Conservation (phyloP, 108 stramenopile genomes). For the Seminavis robusta region DNA sequence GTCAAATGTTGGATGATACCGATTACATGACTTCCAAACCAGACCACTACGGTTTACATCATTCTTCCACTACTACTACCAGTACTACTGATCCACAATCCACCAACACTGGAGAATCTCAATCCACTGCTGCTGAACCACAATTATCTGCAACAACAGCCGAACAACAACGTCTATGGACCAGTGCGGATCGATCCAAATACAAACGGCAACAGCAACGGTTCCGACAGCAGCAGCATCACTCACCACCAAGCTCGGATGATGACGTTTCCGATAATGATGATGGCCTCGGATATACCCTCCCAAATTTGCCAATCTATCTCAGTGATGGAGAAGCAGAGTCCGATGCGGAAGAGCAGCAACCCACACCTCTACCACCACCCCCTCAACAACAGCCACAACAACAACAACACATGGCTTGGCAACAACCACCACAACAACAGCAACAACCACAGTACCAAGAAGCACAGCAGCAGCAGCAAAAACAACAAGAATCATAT, state of each 20-base stretch:
- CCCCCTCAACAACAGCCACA: constrained; percentile 6
- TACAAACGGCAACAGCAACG: constrained; percentile 49
- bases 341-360: constrained; percentile 16
- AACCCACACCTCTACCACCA: not conserved
- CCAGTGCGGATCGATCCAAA: constrained; percentile 78
- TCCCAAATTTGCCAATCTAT: constrained; percentile 84
- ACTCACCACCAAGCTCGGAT: constrained; percentile 5
- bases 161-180: constrained; percentile 60
- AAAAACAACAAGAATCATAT: constrained; percentile 9
- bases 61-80: too few relatives aligned
- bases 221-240: constrained; percentile 40
- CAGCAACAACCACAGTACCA: constrained; percentile 19
- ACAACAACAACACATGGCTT: constrained; percentile 17
- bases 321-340: constrained; percentile 71
- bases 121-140: not conserved
- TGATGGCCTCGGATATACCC: constrained; percentile 62
- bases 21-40: constrained; percentile 64
- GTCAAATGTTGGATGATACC: constrained; percentile 82
- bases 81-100: not conserved
- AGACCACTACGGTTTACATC: constrained; percentile 8
- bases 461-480: constrained; percentile 13
- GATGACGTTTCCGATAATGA: constrained; percentile 66
- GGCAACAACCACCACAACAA: constrained; percentile 21
- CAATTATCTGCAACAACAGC: constrained; percentile 4
- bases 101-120: not conserved